phyloP scores from a whole-genome alignment of 768 basidiomycete species.

The Tylopilus balloui region DNA sequence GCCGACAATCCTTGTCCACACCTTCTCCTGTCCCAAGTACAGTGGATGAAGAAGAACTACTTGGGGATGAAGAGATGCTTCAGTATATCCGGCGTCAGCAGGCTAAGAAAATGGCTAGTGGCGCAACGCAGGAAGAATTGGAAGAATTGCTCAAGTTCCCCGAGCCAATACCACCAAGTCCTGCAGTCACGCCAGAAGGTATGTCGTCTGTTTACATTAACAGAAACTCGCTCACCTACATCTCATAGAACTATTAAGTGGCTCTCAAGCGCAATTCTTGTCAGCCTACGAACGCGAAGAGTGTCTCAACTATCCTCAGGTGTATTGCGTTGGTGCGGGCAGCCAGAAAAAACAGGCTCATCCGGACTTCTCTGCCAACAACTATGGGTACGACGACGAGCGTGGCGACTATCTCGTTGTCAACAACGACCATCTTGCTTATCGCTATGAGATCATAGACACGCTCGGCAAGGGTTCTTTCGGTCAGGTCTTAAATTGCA shows the following conservation, averaged over 20 bases:
- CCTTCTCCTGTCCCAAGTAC: slow-evolving; percentile 78
- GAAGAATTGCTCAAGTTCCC: slow-evolving; percentile 90
- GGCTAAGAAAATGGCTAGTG: slow-evolving; percentile 78
- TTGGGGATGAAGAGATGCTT: slow-evolving; percentile 97
- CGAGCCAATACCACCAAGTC: slow-evolving; percentile 72
- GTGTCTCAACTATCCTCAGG: slow-evolving; percentile 77
- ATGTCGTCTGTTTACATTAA: slow-evolving; percentile 29
- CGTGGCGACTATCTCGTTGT: slow-evolving; percentile 95
- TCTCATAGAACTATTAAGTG: slow-evolving; percentile 56
- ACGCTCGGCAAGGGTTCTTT: slow-evolving; percentile 98
- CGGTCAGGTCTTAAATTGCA: slow-evolving; percentile 92
- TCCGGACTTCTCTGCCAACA: slow-evolving; percentile 69
- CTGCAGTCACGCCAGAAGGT: slow-evolving; percentile 69
- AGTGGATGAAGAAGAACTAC: slow-evolving; percentile 79
- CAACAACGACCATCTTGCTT: slow-evolving; percentile 87
- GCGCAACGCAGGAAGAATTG: slow-evolving; percentile 81
- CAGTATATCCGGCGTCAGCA: slow-evolving; percentile 89
- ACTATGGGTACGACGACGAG: slow-evolving; percentile 96
- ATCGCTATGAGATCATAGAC: slow-evolving; percentile 92
- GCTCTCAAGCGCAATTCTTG: slow-evolving; percentile 63
- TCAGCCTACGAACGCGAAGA: slow-evolving; percentile 90
- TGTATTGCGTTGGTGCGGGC: slow-evolving; percentile 77
- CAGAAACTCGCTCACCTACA: slow-evolving; percentile 6
- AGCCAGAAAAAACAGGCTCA: slow-evolving; percentile 83
- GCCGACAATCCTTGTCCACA: slow-evolving; percentile 72